These are phyloP conservation scores for Candida nemodendra DNA, from an alignment of 805 yeast genomes.

Conservation along the genomic window DNA sequence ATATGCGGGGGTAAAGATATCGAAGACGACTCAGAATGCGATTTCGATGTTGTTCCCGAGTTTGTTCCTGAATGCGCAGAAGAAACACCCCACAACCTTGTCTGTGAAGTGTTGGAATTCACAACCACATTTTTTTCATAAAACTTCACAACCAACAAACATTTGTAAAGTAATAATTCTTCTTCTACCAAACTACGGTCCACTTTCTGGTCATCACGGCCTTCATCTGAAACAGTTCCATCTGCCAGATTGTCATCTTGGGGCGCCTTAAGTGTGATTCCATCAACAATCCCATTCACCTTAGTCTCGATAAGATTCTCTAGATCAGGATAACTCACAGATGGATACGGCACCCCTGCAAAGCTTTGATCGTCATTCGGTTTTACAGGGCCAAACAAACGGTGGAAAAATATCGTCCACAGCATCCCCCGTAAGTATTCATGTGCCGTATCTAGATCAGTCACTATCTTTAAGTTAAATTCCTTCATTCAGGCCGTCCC, in stretches of 20 bases:
- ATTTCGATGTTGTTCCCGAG: conserved; percentile 9
- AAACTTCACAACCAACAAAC: conserved; percentile 33
- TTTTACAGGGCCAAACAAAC: conserved; percentile 62
- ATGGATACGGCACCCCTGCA: conserved; percentile 58
- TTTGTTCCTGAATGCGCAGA: conserved; percentile 7
- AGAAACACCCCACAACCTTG: conserved; percentile 52
- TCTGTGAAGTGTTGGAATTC: conserved; percentile 8
- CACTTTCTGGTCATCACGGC: conserved; percentile 8
- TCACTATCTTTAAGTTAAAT: conserved; percentile 42
- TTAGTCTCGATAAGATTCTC: conserved; percentile 41
- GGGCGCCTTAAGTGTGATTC: conserved; percentile 16
- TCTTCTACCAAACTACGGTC: conserved; percentile 2
- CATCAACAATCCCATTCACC: conserved; percentile 31
- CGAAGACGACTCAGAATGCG: conserved; percentile 21
- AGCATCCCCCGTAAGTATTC: conserved; percentile 61
- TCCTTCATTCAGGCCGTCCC: conserved; percentile 8
- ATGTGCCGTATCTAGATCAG: conserved; percentile 52
- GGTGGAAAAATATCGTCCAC: conserved; percentile 65
- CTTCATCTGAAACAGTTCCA: not conserved
- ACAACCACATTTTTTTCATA: conserved; percentile 21
- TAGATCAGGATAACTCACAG: conserved; percentile 45
- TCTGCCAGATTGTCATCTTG: conserved; percentile 19
- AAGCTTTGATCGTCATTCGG: conserved; percentile 55
- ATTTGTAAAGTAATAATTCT: conserved; percentile 24
- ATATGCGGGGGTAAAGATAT: conserved; percentile 15